Evolutionary conservation across 768 basidiomycete genomes (phyloP).

Genomic region (Lentinus tigrinus): DNA sequence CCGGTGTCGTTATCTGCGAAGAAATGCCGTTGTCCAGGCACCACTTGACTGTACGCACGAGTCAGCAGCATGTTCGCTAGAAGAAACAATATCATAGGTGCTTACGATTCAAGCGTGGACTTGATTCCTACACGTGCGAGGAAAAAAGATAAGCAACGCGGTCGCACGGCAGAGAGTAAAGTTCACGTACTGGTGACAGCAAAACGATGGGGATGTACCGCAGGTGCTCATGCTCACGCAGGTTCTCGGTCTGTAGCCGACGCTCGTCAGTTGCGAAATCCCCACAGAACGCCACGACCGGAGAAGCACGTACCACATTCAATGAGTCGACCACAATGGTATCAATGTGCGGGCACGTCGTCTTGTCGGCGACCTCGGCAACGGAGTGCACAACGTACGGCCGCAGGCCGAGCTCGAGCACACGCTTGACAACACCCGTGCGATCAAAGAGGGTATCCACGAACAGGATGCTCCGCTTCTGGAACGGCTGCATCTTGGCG

Average conservation of each 20-base stretch:
- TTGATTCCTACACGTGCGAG: constrained; percentile 34
- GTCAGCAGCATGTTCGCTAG: constrained; percentile 23
- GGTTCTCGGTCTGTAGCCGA: constrained; percentile 68
- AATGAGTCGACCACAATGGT: constrained; percentile 94
- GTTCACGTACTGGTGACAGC: constrained; percentile 58
- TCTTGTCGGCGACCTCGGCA: constrained; percentile 79
- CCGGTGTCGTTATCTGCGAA: constrained; percentile 91
- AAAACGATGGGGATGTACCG: constrained; percentile 96
- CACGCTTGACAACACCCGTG: constrained; percentile 72
- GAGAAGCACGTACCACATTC: constrained; percentile 60
- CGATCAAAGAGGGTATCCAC: constrained; percentile 82
- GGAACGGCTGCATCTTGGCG: constrained; percentile 82
- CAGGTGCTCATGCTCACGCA: constrained; percentile 91
- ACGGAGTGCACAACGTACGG: constrained; percentile 76
- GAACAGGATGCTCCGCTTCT: constrained; percentile 85
- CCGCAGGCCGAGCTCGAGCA: constrained; percentile 76
- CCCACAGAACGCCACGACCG: constrained; percentile 1
- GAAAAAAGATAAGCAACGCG: neutral
- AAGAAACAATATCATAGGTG: neutral
- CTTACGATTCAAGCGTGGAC: constrained; percentile 76
- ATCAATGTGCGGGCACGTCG: constrained; percentile 84
- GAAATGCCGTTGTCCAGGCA: constrained; percentile 96
- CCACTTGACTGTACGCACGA: constrained; percentile 72
- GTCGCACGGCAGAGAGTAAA: neutral
- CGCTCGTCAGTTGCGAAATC: neutral